These are phyloP conservation scores for Aeschynomene evenia DNA, from an alignment of 306 rosid species.

Conservation along the genomic window DNA sequence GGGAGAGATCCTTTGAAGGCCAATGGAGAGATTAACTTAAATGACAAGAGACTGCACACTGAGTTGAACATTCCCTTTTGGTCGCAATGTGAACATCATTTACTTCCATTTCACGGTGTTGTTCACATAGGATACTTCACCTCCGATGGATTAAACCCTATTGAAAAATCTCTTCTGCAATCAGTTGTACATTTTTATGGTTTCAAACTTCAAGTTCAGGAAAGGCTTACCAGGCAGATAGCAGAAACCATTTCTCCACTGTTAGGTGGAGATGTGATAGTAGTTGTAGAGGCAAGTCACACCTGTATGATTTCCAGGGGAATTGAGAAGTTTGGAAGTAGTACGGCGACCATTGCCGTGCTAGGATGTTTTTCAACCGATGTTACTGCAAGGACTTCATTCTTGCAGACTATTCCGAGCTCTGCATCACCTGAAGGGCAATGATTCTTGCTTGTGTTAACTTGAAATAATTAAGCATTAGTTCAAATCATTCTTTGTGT, in stretches of 20 bases:
- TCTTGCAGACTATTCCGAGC: slow-evolving; percentile 77
- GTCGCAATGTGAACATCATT: slow-evolving; percentile 97
- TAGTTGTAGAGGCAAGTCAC: slow-evolving; percentile 92
- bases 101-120: slow-evolving; percentile 93
- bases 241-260: slow-evolving; percentile 79
- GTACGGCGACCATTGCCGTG: slow-evolving; percentile 81
- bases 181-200: slow-evolving; percentile 84
- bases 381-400: slow-evolving; percentile 50
- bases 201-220: slow-evolving; percentile 97
- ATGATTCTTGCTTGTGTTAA: slow-evolving; percentile 30
- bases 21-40: slow-evolving; percentile 31
- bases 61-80: slow-evolving; percentile 71
- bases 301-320: slow-evolving; percentile 97
- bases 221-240: slow-evolving; percentile 91
- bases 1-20: slow-evolving; percentile 35
- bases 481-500: slow-evolving; percentile 2
- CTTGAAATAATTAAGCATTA: slow-evolving; percentile 17
- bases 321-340: slow-evolving; percentile 89
- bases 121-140: slow-evolving; percentile 76
- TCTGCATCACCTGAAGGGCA: slow-evolving; percentile 34
- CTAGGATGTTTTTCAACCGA: slow-evolving; percentile 74
- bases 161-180: slow-evolving; percentile 64
- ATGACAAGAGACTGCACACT: slow-evolving; percentile 42
- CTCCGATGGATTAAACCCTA: slow-evolving; percentile 45
- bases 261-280: slow-evolving; percentile 77